Conservation (phyloP, 2,329 filamentous ascomycete species). For the Alternaria viburni region DNA sequence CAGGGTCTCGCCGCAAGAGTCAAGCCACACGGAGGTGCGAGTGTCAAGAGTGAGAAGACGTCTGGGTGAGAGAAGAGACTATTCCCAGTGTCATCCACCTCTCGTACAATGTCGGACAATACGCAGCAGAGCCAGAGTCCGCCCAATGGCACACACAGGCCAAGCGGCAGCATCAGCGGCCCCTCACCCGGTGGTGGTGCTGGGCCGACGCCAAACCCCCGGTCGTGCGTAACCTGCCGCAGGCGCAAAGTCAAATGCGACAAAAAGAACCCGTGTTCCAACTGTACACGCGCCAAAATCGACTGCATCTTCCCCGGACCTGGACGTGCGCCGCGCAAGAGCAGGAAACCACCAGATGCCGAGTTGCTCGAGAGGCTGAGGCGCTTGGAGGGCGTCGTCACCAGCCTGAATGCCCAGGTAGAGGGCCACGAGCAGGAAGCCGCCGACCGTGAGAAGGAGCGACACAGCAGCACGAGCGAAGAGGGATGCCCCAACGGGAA, state of each 20-base stretch:
- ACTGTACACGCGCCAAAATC: constrained; percentile 73
- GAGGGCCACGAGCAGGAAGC: constrained; percentile 46
- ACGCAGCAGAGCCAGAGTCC: constrained; percentile 24
- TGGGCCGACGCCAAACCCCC: constrained; percentile 29
- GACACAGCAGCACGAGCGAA: constrained; percentile 17
- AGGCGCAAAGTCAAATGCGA: constrained; percentile 75
- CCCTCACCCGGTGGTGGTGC: constrained; percentile 11
- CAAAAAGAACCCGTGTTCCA: constrained; percentile 77
- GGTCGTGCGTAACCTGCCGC: constrained; percentile 47
- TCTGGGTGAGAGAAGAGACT: not conserved
- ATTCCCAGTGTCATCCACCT: not conserved
- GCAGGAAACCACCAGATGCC: constrained; percentile 70
- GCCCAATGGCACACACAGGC: constrained; percentile 27
- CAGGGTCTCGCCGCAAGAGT: constrained; percentile 11
- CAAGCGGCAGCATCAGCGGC: constrained; percentile 24
- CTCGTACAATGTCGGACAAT: constrained; percentile 32
- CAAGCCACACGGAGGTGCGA: constrained; percentile 2
- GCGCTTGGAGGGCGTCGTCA: constrained; percentile 77
- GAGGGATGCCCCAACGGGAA: constrained; percentile 9
- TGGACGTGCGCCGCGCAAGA: constrained; percentile 72
- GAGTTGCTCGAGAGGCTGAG: constrained; percentile 75
- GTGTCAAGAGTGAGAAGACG: not conserved
- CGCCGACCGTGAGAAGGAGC: constrained; percentile 32
- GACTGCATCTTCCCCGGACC: constrained; percentile 78
- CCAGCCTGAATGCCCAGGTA: constrained; percentile 58